Percentiles rank a stretch among this genome's conserved stretches.
These are phyloP conservation scores for Fusarium virguliforme DNA, from an alignment of 2,329 filamentous ascomycete genomes.

Conservation along the genomic window DNA sequence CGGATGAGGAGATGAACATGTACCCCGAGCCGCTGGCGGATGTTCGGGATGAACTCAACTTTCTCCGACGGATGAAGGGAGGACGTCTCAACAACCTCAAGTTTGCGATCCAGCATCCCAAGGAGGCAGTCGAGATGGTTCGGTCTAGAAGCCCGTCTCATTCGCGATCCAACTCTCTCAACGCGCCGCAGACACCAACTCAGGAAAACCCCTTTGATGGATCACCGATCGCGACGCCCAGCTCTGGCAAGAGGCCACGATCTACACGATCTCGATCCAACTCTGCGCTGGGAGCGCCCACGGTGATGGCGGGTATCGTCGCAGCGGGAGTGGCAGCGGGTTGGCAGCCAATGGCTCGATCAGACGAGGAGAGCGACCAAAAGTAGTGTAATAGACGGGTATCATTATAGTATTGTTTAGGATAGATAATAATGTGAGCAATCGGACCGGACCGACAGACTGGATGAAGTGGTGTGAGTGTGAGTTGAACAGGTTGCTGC, in stretches of 20 bases:
- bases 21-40: constrained; percentile 83
- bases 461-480: background rate
- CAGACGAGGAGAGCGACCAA: constrained; percentile 48
- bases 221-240: constrained; percentile 68
- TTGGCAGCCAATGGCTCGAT: constrained; percentile 76
- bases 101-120: constrained; percentile 83
- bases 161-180: constrained; percentile 76
- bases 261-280: constrained; percentile 77
- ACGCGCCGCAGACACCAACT: constrained; percentile 74
- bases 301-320: constrained; percentile 88
- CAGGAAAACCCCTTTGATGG: constrained; percentile 67
- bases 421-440: constrained; percentile 38
- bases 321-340: constrained; percentile 82
- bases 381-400: constrained; percentile 42
- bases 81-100: constrained; percentile 86
- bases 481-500: constrained; percentile 7
- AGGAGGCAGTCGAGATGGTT: constrained; percentile 74
- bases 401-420: constrained; percentile 46
- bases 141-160: constrained; percentile 75
- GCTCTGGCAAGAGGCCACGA: constrained; percentile 76
- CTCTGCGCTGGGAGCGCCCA: constrained; percentile 81
- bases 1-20: constrained; percentile 76
- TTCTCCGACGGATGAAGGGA: constrained; percentile 85
- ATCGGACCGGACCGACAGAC: background rate
- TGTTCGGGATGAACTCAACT: constrained; percentile 84